Conservation (phyloP, 148 eudicot genomes). For the Camellia lanceoleosa region DNA sequence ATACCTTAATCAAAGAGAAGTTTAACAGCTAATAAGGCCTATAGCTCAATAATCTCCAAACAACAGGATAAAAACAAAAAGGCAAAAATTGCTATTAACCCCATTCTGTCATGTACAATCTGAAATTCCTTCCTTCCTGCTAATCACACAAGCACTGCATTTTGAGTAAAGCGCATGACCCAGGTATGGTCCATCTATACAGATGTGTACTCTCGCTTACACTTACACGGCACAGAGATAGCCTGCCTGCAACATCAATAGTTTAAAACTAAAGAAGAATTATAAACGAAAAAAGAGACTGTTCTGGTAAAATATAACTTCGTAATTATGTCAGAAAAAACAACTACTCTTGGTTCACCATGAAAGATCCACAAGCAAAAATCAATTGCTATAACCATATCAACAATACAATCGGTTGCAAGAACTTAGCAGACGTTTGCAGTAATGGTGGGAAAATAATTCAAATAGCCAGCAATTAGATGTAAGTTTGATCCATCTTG, state of each 20-base stretch:
- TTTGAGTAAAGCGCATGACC: background rate
- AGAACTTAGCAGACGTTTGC: background rate
- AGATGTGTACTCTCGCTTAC: background rate
- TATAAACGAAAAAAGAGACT: background rate
- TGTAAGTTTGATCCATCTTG: too few relatives aligned
- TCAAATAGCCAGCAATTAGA: background rate
- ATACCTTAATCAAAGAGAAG: too few relatives aligned
- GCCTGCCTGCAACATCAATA: constrained; percentile 6
- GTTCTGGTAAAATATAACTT: background rate
- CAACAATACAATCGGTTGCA: background rate
- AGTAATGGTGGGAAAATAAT: background rate
- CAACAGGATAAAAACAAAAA: too few relatives aligned
- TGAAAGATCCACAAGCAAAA: background rate
- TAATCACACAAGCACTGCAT: background rate
- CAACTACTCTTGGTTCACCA: background rate
- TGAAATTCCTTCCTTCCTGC: background rate
- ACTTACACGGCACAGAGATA: background rate
- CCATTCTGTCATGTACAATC: background rate
- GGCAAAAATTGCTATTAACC: background rate
- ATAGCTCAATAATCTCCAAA: too few relatives aligned
- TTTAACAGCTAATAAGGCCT: too few relatives aligned
- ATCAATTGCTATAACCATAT: background rate
- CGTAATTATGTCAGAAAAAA: background rate
- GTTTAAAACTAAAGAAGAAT: background rate
- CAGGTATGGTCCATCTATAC: background rate